Evolutionary conservation across 1,139 yeast species (phyloP), one percentile per base, ranked within the genome.

Genomic region (Debaryomyces subglobosus): DNA sequence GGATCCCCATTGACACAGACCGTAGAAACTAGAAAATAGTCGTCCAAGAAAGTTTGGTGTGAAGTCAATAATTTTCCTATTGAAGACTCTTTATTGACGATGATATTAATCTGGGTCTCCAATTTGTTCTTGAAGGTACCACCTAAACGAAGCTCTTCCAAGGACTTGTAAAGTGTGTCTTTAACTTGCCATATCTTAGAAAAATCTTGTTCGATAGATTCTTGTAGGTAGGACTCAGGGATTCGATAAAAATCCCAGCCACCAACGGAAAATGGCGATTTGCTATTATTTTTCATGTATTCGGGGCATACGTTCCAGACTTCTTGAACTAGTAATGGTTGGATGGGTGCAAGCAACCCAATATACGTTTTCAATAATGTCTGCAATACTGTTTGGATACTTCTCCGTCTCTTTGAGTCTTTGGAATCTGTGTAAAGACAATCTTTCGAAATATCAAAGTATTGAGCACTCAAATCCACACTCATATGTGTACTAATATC

Each of bases 391-490:
- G 88, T 84, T 63, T 89, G 96, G 3, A 86, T 83, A 3, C 86
- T 78, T 50, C 79, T 73, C 52, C 98, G 79, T 32, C 81, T 77
- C 1, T 59, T 45, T 0, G 87, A 79, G 21, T 65, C 62, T 0
- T 59, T 48, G 0, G 66, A 58, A 54, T 88, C 96, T 0, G 96
- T 88, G 64, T 94, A 94, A 20, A 94, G 75, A 47, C 88, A 74
- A 61, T 94, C 99, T 62, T 94, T 95, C 44, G 88, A 81, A 34
- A 89, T 78, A 61, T 91, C 96, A 65, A 94, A 91, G 65, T 94
- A 94, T 41, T 87, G 74, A 0, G 98, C 82, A 35, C 97, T 89
- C 49, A 92, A 75, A 20, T 84, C 84, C 18, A 82, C 79, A 61
- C 86, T 90, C 76, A 90, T 80, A 61, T 89, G 91, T 49, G 82